These are phyloP conservation scores for Xenosphaeropsis pyriputrescens DNA, from an alignment of 2,329 filamentous ascomycete genomes.

Conservation along the genomic window DNA sequence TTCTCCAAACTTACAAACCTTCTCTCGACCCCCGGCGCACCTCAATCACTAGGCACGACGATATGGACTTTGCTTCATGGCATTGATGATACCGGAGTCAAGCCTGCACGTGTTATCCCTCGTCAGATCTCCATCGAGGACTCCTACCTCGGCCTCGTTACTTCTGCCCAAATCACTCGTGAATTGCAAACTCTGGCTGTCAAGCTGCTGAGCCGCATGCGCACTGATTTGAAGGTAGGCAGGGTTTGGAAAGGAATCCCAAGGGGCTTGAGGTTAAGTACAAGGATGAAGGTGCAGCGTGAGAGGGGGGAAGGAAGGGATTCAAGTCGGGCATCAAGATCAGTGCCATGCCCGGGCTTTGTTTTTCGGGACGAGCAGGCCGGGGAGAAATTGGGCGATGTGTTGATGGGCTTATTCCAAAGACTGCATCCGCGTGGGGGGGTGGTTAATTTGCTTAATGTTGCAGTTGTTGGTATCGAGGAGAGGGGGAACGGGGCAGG, in stretches of 20 bases:
- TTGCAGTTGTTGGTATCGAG: conserved; percentile 78
- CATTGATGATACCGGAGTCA: conserved; percentile 61
- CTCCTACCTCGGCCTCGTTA: conserved; percentile 63
- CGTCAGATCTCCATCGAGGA: conserved; percentile 92
- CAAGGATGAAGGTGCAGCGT: too few species aligned
- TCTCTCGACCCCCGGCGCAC: conserved; percentile 53
- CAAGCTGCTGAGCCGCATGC: conserved; percentile 67
- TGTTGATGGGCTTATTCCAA: conserved; percentile 57
- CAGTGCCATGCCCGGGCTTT: conserved; percentile 57
- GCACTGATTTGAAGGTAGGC: conserved; percentile 42
- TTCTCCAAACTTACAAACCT: conserved; percentile 51
- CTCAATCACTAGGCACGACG: conserved; percentile 55
- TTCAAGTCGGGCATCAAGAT: conserved; percentile 39
- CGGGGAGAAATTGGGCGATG: conserved; percentile 52
- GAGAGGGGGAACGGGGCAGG: conserved; percentile 26
- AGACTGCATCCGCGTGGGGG: conserved; percentile 48
- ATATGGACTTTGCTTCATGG: conserved; percentile 74
- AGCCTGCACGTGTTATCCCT: conserved; percentile 55
- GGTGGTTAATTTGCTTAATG: conserved; percentile 65
- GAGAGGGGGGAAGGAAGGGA: too few species aligned
- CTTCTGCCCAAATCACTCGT: conserved; percentile 43
- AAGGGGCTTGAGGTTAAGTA: too few species aligned
- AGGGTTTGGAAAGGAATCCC: too few species aligned
- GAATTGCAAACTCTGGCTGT: conserved; percentile 55
- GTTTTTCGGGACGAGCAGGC: conserved; percentile 51